Evolutionary conservation across 768 basidiomycete species (phyloP), one percentile per base, ranked within the genome.

Genomic region (Russula abietina): DNA sequence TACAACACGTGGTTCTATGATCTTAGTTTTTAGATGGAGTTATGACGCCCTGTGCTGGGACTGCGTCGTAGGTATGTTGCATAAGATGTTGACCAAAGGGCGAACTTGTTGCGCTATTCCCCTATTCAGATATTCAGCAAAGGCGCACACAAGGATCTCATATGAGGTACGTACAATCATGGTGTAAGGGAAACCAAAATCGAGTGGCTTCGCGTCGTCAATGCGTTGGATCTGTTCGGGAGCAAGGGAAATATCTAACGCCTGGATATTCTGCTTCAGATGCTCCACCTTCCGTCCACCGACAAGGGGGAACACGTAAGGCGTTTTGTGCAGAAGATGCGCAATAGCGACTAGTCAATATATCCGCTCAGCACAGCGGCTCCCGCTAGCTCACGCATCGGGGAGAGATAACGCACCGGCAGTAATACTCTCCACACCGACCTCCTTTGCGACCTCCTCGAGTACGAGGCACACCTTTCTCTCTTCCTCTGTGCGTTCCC

Each of bases 281-380:
- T 84, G 80, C 68, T 81, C 80, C 48, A 81, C 71, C 67, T 82
- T 85, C 55, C 81, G 75, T 0, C 80, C 78, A 4, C 81, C 81
- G 30, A 83, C 70, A 60, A 83, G 74, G 0, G 81, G 81, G 71
- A 83, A 83, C 0, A 81, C 80, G 56, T 75, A 81, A 0, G 79
- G 77, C 6, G 78, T 74, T 69, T 83, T 85, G 48, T 82, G 79
- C 72, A 84, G 72, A 12, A 84, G 71, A 61, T 82, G 83, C 16
- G 81, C 80, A 62, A 84, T 79, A 9, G 81, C 81, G 4, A 82
- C 80, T 79, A 26, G 22, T 49, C 53, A 46, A 22, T 14, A 38
- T 17, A 22, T 10, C 41, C 10, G 3, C 54, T 57, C 24, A 45
- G 22, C 26, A 51, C 16, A 5, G 6, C 16, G 3, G 6, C 28